Base-by-base conservation (phyloP, 176 grass and related monocot species). In the Juncus effusus region DNA sequence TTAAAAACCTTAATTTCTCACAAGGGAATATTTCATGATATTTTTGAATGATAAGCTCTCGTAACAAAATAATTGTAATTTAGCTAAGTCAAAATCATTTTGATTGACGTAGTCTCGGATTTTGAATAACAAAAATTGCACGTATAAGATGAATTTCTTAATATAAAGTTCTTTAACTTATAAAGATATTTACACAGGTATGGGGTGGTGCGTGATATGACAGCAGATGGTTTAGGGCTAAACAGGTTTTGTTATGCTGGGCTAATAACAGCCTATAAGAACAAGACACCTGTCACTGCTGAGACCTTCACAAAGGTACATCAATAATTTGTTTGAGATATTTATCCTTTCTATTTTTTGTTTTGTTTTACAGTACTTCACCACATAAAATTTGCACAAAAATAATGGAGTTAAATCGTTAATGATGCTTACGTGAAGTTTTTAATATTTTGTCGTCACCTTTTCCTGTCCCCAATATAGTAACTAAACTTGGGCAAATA, bases 181-280 rank as follows among this genome's bases (percentile, higher is more conserved):
- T 28, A 28, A 28, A 28, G 19, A 28, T 28, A 28, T 28, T 28
- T 47, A 64, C 58, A 60, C 67, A 97, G 94, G 28, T 97, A 97
- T 84, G 82, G 74, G 40, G 88, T 92, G 68, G 88, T 97, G 64
- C 73, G 80, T 82, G 94, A 92, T 77, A 97, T 97, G 94, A 97
- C 88, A 54, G 88, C 88, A 75, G 94, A 85, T 75, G 94, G 94
- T 59, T 84, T 97, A 82, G 82, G 84, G 67, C 74, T 97, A 79
- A 86, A 92, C 69, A 97, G 81, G 75, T 97, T 84, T 35, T 97
- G 94, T 61, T 97, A 97, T 92, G 88, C 94, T 40, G 94, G 94
- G 76, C 80, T 97, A 65, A 92, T 97, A 86, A 86, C 75, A 10
- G 88, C 94, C 67, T 89, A 86, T 78, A 92, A 86, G 75, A 97